These are phyloP conservation scores for Pseudogymnoascus sp. DNA, from an alignment of 2,329 filamentous ascomycete species.

Conservation along the genomic window DNA sequence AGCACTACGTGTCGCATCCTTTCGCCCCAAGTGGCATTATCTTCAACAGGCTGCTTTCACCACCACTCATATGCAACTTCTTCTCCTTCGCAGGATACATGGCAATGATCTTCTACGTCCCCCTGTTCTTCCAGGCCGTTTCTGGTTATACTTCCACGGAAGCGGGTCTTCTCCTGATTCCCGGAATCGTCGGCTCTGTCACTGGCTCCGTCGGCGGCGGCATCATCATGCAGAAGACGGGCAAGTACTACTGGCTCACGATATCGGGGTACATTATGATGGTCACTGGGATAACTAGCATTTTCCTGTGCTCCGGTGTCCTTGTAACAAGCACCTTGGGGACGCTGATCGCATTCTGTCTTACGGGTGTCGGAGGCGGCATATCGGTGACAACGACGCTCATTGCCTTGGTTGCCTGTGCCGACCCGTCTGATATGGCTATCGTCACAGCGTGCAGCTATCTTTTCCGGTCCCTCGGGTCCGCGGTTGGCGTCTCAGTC, in stretches of 20 bases:
- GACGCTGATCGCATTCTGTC: slow-evolving; percentile 48
- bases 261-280: slow-evolving; percentile 45
- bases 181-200: slow-evolving; percentile 54
- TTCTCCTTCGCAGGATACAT: slow-evolving; percentile 53
- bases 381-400: slow-evolving; percentile 62
- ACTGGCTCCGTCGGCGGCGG: slow-evolving; percentile 56
- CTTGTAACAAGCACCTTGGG: slow-evolving; percentile 40
- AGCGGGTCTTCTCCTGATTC: slow-evolving; percentile 58
- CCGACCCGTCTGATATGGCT: slow-evolving; percentile 57
- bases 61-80: slow-evolving; percentile 64
- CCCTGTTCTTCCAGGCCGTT: slow-evolving; percentile 69
- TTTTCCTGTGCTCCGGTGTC: slow-evolving; percentile 49
- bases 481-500: slow-evolving; percentile 58
- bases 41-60: slow-evolving; percentile 55
- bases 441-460: slow-evolving; percentile 72
- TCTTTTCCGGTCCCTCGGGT: slow-evolving; percentile 67
- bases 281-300: slow-evolving; percentile 43
- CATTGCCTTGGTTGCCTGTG: slow-evolving; percentile 63
- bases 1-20: slow-evolving; percentile 60
- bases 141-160: slow-evolving; percentile 53
- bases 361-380: slow-evolving; percentile 42
- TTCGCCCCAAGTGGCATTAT: slow-evolving; percentile 70
- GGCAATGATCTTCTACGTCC: slow-evolving; percentile 60
- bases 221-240: slow-evolving; percentile 59
- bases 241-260: slow-evolving; percentile 63